Percentiles rank a stretch among this genome's conserved stretches.
phyloP scores from a whole-genome alignment of 2,329 filamentous ascomycete genomes.

The Neonectria ditissima region DNA sequence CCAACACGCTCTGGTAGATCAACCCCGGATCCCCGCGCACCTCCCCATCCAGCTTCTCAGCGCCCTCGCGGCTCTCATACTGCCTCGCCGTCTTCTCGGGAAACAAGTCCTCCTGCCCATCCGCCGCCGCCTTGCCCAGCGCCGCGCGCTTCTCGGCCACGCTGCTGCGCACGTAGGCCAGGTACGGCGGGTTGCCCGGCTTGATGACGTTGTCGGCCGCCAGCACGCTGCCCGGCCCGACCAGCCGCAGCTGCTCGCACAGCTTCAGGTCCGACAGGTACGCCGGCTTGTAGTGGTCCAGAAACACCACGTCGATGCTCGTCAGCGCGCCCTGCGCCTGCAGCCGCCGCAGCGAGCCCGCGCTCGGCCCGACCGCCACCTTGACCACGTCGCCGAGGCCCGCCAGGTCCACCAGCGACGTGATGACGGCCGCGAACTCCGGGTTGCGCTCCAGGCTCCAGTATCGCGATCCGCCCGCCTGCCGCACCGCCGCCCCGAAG shows the following conservation, averaged over 20 bases:
- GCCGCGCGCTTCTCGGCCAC: constrained; percentile 67
- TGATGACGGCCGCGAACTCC: constrained; percentile 78
- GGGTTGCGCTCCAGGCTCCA: constrained; percentile 80
- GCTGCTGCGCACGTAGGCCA: constrained; percentile 76
- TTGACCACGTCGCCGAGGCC: constrained; percentile 77
- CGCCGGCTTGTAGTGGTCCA: constrained; percentile 84
- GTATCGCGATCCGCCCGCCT: constrained; percentile 73
- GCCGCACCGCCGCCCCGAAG: constrained; percentile 75
- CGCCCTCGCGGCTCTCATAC: constrained; percentile 67
- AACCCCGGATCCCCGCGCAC: constrained; percentile 70
- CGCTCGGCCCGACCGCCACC: constrained; percentile 77
- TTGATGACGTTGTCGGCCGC: constrained; percentile 79
- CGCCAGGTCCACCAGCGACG: constrained; percentile 77
- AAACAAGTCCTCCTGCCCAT: constrained; percentile 46
- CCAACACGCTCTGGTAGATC: constrained; percentile 72
- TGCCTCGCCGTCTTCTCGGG: constrained; percentile 59
- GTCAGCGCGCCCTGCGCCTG: constrained; percentile 63
- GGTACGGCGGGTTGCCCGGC: constrained; percentile 77
- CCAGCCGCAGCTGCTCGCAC: constrained; percentile 76
- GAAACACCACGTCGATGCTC: constrained; percentile 78
- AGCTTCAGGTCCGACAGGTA: constrained; percentile 82
- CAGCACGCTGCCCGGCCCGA: constrained; percentile 71
- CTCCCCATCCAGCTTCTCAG: constrained; percentile 51
- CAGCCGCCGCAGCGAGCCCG: constrained; percentile 72
- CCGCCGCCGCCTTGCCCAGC: constrained; percentile 49